These are phyloP conservation scores for Xylariales sp. DNA, from an alignment of 2,329 filamentous ascomycete species.

Conservation along the genomic window DNA sequence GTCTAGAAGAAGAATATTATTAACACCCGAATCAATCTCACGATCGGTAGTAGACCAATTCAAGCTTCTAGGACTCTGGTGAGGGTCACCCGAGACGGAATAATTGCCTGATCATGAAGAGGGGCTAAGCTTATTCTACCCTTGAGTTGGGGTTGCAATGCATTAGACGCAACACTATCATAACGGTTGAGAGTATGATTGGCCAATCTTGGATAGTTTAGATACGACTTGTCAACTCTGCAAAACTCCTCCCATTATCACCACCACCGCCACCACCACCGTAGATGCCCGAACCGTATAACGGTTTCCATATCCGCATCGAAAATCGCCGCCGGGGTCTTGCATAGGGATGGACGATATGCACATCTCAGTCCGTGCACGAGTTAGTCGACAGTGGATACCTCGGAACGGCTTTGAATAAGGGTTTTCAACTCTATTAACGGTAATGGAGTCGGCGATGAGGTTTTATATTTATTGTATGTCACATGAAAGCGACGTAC, in stretches of 20 bases:
- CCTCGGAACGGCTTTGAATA: neutral
- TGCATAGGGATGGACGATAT: neutral
- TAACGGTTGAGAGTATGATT: neutral
- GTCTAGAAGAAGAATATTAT: conserved; percentile 49
- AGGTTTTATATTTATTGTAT: neutral
- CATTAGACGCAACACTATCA: neutral
- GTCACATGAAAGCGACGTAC: neutral
- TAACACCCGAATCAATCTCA: conserved; percentile 9
- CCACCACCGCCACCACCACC: conserved; percentile 2
- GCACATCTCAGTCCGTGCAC: conserved; percentile 1
- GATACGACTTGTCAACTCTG: neutral
- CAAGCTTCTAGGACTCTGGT: neutral
- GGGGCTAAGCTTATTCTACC: conserved; percentile 3
- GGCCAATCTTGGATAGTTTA: neutral
- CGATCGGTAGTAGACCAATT: neutral
- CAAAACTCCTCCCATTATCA: neutral
- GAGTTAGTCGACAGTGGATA: neutral
- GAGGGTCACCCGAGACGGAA: neutral
- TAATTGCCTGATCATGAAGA: conserved; percentile 2
- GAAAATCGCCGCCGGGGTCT: neutral
- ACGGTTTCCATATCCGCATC: neutral
- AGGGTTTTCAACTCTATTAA: neutral
- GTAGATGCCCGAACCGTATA: neutral
- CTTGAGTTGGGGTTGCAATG: conserved; percentile 4
- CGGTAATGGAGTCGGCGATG: neutral